Base-by-base conservation (phyloP, 2,329 filamentous ascomycete species). In the Paracorniculantispora psalliotae region DNA sequence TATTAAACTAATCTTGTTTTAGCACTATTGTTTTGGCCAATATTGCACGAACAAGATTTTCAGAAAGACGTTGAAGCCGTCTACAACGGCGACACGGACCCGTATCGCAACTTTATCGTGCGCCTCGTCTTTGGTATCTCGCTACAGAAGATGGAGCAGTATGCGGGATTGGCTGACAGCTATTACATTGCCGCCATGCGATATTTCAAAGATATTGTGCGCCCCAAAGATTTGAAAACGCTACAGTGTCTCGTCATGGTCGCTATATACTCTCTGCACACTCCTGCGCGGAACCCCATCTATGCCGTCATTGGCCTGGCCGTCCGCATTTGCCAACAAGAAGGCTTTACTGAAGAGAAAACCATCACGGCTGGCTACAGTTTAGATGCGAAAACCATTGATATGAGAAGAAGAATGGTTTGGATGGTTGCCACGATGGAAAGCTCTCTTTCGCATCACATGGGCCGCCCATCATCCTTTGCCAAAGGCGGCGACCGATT, bases 81-180 rank as follows among this genome's bases (percentile, higher is more conserved):
- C 4, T 96, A 93, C 69, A 80, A 83, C 62, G 89, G 89, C 52
- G 88, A 86, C 57, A 81, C 76, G 5, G 90, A 96, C 65, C 81
- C 91, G 0, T 93, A 92, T 71, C 87, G 92, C 69, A 92, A 94
- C 67, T 97, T 97, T 67, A 84, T 93, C 47, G 77, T 96, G 53
- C 87, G 91, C 60, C 92, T 97, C 85, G 91, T 97, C 56, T 86
- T 97, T 68, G 93, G 94, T 30, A 96, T 97, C 68, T 93, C 91
- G 71, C 83, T 97, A 73, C 93, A 97, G 73, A 96, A 96, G 72
- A 81, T 97, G 67, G 91, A 92, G 69, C 87, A 90, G 64, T 97
- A 94, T 72, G 92, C 92, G n/a, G 92, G 92, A 25, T 78, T 97
- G 28, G 93, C 94, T 30, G 93, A 97, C 73, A 92, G 91, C 69